phyloP scores from a whole-genome alignment of 345 rosid genomes.

The Hevea brasiliensis region DNA sequence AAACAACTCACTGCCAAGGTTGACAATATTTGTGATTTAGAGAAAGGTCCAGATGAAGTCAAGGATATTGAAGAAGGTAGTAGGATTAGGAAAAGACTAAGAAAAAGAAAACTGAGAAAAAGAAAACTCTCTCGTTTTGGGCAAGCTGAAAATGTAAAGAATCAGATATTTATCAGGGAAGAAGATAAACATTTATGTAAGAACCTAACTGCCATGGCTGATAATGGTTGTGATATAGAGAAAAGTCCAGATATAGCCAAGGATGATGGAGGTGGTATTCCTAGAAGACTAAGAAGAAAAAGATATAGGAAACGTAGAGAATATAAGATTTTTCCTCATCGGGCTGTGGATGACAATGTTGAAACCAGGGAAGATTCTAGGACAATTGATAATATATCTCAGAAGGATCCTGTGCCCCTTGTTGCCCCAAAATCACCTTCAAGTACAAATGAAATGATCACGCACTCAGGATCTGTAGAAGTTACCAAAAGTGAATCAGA shows the following conservation, averaged over 20 bases:
- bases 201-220: conserved; percentile 12
- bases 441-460: conserved; percentile 19
- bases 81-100: neutral
- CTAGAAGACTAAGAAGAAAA: conserved; percentile 27
- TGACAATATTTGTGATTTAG: conserved; percentile 25
- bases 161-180: conserved; percentile 19
- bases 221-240: conserved; percentile 23
- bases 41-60: conserved; percentile 26
- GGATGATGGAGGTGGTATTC: conserved; percentile 9
- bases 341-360: conserved; percentile 15
- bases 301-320: conserved; percentile 36
- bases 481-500: conserved; percentile 17
- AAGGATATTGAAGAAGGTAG: conserved; percentile 16
- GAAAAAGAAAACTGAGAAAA: conserved; percentile 14
- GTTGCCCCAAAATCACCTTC: conserved; percentile 24
- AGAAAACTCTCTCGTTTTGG: conserved; percentile 32
- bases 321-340: conserved; percentile 12
- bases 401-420: conserved; percentile 23
- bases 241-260: conserved; percentile 27
- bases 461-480: conserved; percentile 29
- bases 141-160: conserved; percentile 25
- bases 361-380: conserved; percentile 22
- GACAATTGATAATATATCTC: conserved; percentile 23
- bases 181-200: conserved; percentile 17
- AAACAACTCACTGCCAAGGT: conserved; percentile 10